Base-by-base conservation (phyloP, 257 asterid genomes). In the Buddleja alternifolia region DNA sequence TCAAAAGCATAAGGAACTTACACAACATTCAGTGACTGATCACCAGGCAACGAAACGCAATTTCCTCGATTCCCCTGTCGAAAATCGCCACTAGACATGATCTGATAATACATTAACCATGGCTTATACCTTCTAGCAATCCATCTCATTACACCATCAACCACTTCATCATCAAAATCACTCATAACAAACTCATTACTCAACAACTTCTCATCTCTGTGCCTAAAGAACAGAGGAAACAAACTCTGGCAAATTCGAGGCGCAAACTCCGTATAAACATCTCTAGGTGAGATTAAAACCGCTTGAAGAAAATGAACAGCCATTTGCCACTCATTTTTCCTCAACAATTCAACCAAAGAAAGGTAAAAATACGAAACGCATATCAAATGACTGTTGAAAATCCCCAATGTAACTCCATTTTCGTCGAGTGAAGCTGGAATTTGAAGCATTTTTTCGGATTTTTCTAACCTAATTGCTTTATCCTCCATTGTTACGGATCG, bases 241-340 rank as follows among this genome's bases (percentile, higher is more conserved):
- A 93, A 61, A 42, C 64, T 52, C 64, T 37, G 69, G 72, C 82
- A 85, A 16, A 93, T 74, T 17, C 85, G 84, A 0, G 96, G 88
- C 10, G 88, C 88, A 10, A 93, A 80, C 25, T 93, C 95, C 2
- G 59, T 17, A 12, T 48, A 74, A n/a, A 93, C 84, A 51, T 63
- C 62, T 73, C 79, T 63, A 0, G 98, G 97, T n/a, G 84, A 77
- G 14, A 88, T 78, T 0, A 46, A 51, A 55, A 88, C 83, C 2
- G 97, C 93, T 56, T 88, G 97, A 58, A 93, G 97, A 59, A 93
- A 88, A 85, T 88, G 95, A 71, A 76, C 57, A 0, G 98, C 92
- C 39, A 67, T 78, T 64, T 89, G 92, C 93, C 96, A 85, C 48
- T 85, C 87, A 41, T 88, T 83, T 1, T 34, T 36, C 50, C 93